A percentile compares a stretch with the other conserved stretches of the same genome.
phyloP scores from a whole-genome alignment of 495 filamentous ascomycete species.

The Neurospora discreta region DNA sequence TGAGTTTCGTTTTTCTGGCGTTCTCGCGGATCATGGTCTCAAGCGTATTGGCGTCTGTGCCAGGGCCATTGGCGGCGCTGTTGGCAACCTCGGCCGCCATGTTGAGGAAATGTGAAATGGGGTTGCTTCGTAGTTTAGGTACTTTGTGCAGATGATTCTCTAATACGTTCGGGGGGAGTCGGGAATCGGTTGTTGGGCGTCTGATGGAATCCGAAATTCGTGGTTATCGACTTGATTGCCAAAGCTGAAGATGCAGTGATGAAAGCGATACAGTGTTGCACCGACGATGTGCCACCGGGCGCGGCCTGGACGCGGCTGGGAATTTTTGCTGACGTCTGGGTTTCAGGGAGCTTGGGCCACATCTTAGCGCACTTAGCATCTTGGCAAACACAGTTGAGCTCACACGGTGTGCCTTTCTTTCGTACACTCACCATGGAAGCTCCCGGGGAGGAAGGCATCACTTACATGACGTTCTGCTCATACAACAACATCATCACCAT shows the following conservation, averaged over 20 bases:
- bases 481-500: background rate
- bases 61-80: conserved; percentile 6
- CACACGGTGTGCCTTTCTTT: background rate
- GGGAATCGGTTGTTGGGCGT: background rate
- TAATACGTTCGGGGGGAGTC: background rate
- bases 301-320: background rate
- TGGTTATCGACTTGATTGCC: background rate
- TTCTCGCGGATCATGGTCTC: conserved; percentile 29
- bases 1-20: conserved; percentile 27
- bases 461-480: conserved; percentile 18
- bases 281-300: background rate
- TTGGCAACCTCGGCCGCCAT: conserved; percentile 21
- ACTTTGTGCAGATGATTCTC: background rate
- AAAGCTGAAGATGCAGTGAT: background rate
- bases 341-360: background rate
- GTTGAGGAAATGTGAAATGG: background rate
- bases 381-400: background rate
- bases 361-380: background rate
- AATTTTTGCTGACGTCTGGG: background rate
- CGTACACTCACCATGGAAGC: background rate
- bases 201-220: background rate
- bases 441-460: conserved; percentile 16
- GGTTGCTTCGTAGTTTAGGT: background rate
- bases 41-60: conserved; percentile 18
- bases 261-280: background rate